phyloP scores from a whole-genome alignment of 73 alveolate species.

The Diophrys sp. region DNA sequence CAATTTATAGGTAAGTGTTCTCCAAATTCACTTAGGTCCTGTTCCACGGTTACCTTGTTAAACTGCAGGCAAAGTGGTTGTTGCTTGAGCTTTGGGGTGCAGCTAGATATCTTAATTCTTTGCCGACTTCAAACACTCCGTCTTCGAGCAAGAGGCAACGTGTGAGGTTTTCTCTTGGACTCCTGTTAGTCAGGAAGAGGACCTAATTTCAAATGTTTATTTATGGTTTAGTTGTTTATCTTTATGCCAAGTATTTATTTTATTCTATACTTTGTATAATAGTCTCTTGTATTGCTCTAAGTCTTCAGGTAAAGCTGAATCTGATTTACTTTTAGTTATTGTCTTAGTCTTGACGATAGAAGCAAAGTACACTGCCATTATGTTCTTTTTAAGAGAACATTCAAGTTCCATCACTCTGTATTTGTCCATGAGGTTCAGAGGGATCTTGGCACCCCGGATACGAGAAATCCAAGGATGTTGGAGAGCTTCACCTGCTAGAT shows the following conservation, averaged over 20 bases:
- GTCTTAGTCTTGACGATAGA: background rate
- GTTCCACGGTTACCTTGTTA: too few species aligned
- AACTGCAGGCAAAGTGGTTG: too few species aligned
- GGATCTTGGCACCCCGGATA: slow-evolving; percentile 54
- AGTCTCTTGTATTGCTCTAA: background rate
- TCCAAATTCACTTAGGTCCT: too few species aligned
- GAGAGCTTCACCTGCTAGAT: slow-evolving; percentile 63
- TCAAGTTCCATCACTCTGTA: slow-evolving; percentile 48
- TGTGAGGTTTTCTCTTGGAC: too few species aligned
- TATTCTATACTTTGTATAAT: background rate
- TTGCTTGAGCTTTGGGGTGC: too few species aligned
- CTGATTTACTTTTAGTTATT: background rate
- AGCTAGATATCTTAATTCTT: too few species aligned
- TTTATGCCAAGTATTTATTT: background rate
- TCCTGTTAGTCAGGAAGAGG: too few species aligned
- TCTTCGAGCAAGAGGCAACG: too few species aligned
- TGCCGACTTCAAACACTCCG: too few species aligned
- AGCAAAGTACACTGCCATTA: slow-evolving; percentile 3
- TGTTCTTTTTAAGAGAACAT: slow-evolving; percentile 15
- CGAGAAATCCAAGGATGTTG: slow-evolving; percentile 88
- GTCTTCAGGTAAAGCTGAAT: background rate
- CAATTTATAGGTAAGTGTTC: too few species aligned
- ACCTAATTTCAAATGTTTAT: too few species aligned
- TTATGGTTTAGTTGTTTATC: background rate
- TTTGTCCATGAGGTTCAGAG: slow-evolving; percentile 65